Conservation (phyloP, 495 filamentous ascomycete species). For the Penicillium bovifimosum region DNA sequence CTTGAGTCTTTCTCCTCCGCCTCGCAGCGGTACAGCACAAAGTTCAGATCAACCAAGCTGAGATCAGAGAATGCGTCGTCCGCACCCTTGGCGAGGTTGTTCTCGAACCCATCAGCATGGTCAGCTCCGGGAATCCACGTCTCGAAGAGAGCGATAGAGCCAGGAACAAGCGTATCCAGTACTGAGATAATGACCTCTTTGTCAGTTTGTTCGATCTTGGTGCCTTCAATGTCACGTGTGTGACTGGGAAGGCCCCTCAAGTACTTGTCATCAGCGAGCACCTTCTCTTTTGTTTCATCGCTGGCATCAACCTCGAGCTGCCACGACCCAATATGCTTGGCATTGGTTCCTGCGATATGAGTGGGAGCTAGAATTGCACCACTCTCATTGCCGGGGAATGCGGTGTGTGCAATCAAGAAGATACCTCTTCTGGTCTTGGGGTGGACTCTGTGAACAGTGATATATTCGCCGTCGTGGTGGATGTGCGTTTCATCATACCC, state of each 20-base stretch:
- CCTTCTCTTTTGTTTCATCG: slow-evolving; percentile 57
- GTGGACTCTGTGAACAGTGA: slow-evolving; percentile 93
- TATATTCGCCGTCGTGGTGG: slow-evolving; percentile 90
- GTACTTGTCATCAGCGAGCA: slow-evolving; percentile 59
- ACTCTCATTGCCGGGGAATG: slow-evolving; percentile 81
- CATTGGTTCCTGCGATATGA: slow-evolving; percentile 65
- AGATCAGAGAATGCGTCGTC: slow-evolving; percentile 70
- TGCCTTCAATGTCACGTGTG: slow-evolving; percentile 65
- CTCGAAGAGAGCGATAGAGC: slow-evolving; percentile 90
- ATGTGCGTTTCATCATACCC: slow-evolving; percentile 94
- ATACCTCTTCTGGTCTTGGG: slow-evolving; percentile 85
- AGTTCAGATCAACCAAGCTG: slow-evolving; percentile 79
- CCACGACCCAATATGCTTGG: slow-evolving; percentile 82
- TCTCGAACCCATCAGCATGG: slow-evolving; percentile 72
- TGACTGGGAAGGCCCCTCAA: slow-evolving; percentile 77
- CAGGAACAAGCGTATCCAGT: slow-evolving; percentile 78
- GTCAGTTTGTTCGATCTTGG: slow-evolving; percentile 58
- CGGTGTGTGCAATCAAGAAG: slow-evolving; percentile 92
- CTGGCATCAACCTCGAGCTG: slow-evolving; percentile 72
- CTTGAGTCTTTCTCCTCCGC: slow-evolving; percentile 84
- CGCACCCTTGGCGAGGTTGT: slow-evolving; percentile 74
- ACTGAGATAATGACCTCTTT: slow-evolving; percentile 75
- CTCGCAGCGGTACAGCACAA: slow-evolving; percentile 85
- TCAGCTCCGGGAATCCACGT: slow-evolving; percentile 87
- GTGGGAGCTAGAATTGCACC: slow-evolving; percentile 70